A percentile compares a stretch with the other conserved stretches of the same genome.
These are phyloP conservation scores for Apiospora kogelbergensis DNA, from an alignment of 2,329 filamentous ascomycete species.

Conservation along the genomic window DNA sequence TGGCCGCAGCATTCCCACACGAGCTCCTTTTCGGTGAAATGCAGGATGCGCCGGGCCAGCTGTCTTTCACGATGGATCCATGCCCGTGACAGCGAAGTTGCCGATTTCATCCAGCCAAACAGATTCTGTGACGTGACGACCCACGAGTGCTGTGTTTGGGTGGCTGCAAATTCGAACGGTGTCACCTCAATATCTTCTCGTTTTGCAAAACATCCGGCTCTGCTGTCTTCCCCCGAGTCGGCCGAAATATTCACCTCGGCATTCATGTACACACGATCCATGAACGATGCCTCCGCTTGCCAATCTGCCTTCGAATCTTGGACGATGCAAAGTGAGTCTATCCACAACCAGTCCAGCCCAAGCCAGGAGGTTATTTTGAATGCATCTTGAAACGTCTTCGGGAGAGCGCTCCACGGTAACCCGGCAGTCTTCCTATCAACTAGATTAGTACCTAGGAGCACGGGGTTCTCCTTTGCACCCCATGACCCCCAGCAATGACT, in stretches of 20 bases:
- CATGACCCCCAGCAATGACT: slow-evolving; percentile 10
- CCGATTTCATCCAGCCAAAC: neutral
- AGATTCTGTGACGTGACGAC: neutral
- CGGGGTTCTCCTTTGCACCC: neutral
- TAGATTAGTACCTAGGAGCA: neutral
- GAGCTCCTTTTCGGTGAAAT: slow-evolving; percentile 5
- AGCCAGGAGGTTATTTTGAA: slow-evolving; percentile 5
- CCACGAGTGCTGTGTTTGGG: neutral
- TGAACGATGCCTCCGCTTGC: slow-evolving; percentile 8
- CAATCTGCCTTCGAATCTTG: slow-evolving; percentile 12
- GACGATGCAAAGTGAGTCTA: slow-evolving; percentile 16
- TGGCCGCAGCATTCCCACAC: slow-evolving; percentile 7
- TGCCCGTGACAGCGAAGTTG: neutral
- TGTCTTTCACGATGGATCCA: slow-evolving; percentile 3
- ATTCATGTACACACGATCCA: slow-evolving; percentile 11
- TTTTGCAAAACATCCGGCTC: slow-evolving; percentile 3
- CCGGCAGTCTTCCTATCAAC: neutral
- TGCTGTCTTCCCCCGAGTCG: neutral
- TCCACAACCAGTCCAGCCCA: slow-evolving; percentile 12
- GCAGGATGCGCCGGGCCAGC: neutral
- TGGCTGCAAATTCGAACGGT: neutral
- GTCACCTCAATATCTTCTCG: neutral
- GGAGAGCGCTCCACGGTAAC: neutral
- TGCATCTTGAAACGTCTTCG: slow-evolving; percentile 12
- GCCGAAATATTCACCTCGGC: slow-evolving; percentile 11